Evolutionary conservation across 1,284 basidiomycete genomes (phyloP), one percentile per base, ranked within the genome.

Genomic region (Leucoagaricus sp.): DNA sequence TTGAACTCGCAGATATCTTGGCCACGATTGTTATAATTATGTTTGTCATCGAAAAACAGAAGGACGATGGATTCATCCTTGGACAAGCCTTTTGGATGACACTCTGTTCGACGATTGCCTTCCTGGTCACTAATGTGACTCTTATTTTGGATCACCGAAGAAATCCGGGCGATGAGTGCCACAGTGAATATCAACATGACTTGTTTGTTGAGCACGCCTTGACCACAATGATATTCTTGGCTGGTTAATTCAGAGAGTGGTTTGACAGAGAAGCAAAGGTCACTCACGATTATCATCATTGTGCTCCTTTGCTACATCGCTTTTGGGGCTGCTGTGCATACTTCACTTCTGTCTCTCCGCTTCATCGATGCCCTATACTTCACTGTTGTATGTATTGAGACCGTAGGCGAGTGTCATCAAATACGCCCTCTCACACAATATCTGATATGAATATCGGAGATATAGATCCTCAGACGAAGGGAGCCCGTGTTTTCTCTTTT

Each of bases 81-180:
- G 81, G 85, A 1, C 81, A 89, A 64, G 79, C 90, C 0, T 94
- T 87, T 66, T 95, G 91, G 91, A 82, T 91, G 72, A 90, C 87
- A 0, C 74, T 92, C 7, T 91, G 89, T 62, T 89, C 89, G 0
- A 94, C 91, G 0, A 75, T 84, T 12, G 82, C 82, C 0, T 89
- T 89, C 0, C 72, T 82, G 0, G 69, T 86, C 52, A 89, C 86
- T 10, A 94, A 92, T 62, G 60, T 87, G 44, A 89, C 86, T 0
- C 74, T 95, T 1, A 76, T 91, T 9, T 68, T 78, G 53, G 92
- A 94, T 64, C 73, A 84, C 40, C 54, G 81, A 4, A 71, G 68
- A 13, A 92, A 86, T 0, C 77, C 81, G 0, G 79, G 92, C 61
- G 94, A 94, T 61, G 71, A 75, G 1, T 78, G 75, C 48, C 86